Evolutionary conservation across 305 asterid genomes (phyloP), one percentile per base, ranked within the genome.

Genomic region (Petunia hybrid): DNA sequence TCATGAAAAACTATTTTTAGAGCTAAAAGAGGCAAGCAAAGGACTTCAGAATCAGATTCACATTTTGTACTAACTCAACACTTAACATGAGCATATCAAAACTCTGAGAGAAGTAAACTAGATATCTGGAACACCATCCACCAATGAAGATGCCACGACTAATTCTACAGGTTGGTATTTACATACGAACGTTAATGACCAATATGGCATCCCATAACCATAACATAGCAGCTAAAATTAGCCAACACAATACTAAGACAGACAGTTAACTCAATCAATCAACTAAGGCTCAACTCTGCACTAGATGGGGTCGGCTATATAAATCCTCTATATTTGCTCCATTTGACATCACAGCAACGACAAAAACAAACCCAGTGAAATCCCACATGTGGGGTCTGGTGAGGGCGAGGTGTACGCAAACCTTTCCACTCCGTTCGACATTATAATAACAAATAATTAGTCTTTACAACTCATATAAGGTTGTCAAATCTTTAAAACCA

Each of bases 1-100:
- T 3, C 36, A 74, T 3, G 78, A 74, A 74, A 74, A 3, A 53
- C 46, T 48, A 48, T 70, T 70, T 22, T 70, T 42, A 46, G 77
- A 70, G 60, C 4, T 16, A 70, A 22, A 51, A 1, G 36, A 73
- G 77, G 43, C 35, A 36, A 35, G 1, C 45, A 6, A 73, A 35
- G 45, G 43, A 35, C 45, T 73, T 31, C 16, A 51, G 41, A 16
- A 51, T 73, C 78, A 51, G 45, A 48, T 73, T 22, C 41, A 51
- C 78, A 53, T 53, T 36, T 53, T 8, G 22, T 48, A 36, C 35
- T 74, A 38, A 51, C 35, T 48, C 6, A 6, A 43, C 5, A 71
- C 12, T 6, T 71, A 12, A 45, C 63, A 73, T 51, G 35, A 73
- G 46, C 42, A 46, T 46, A 42, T 3, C 45, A 73, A 51, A 46